These are phyloP conservation scores for Aeschynomene evenia DNA, from an alignment of 306 rosid genomes.

Conservation along the genomic window DNA sequence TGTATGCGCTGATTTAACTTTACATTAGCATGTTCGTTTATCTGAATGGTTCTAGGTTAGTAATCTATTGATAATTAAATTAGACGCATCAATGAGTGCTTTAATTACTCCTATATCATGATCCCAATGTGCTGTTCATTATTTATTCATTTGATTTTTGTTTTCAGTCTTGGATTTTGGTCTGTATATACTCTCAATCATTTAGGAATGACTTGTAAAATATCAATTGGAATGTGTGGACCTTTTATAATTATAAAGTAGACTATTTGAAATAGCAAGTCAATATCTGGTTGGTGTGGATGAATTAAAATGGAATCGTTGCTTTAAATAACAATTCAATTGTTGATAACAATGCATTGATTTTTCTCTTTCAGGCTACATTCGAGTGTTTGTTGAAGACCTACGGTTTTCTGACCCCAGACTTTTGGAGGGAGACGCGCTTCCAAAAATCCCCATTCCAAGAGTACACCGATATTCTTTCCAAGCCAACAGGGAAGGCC, in stretches of 20 bases:
- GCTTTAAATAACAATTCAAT: neutral
- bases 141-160: neutral
- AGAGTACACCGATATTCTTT: slow-evolving; percentile 34
- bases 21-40: neutral
- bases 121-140: neutral
- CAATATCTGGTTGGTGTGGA: neutral
- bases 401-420: slow-evolving; percentile 35
- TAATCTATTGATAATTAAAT: too few relatives aligned
- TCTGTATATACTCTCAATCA: neutral
- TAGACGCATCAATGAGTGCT: neutral
- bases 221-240: neutral
- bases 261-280: neutral
- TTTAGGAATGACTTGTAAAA: neutral
- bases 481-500: slow-evolving; percentile 35
- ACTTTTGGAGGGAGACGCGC: slow-evolving; percentile 38
- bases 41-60: neutral
- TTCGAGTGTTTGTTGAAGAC: slow-evolving; percentile 38
- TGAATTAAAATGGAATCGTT: neutral
- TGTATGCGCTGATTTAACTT: neutral
- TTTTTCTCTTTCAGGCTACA: slow-evolving; percentile 32
- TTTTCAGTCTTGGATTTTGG: too few relatives aligned
- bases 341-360: neutral
- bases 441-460: slow-evolving; percentile 40
- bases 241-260: neutral
- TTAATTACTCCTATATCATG: neutral